Evolutionary conservation across 225 moss, liverwort and hornwort species (phyloP), one percentile per base, ranked within the genome.

Genomic region (Ulota crispa): DNA sequence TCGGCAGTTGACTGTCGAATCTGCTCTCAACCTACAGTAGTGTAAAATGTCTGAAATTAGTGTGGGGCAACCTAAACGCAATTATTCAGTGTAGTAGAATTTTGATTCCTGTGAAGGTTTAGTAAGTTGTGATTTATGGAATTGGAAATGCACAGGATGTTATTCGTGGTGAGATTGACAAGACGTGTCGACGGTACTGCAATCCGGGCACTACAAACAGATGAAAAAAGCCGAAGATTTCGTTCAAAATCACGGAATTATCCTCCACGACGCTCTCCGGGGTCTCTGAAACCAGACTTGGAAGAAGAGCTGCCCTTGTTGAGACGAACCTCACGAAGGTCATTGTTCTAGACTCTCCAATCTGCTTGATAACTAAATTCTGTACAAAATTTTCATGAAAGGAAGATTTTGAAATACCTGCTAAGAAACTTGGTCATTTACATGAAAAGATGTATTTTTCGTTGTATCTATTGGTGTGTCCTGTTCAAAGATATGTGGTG

Each of bases 251-350:
- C 87, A 53, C 79, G 76, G 34, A 83, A 82, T 54, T 79, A 81
- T 21, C 73, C 85, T 75, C 81, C 85, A 18, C 73, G 75, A 72
- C 72, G 60, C 13, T 83, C 85, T 31, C 78, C 81, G 57, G 75
- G 37, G 34, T 77, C 90, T 28, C n/a, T 54, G 41, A 73, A 79
- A 57, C 11, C 65, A 30, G 85, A 85, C 37, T 61, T 86, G 72
- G 91, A 85, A 24, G 89, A 89, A 23, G 87, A 85, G 27, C 79
- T 84, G 9, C 87, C 91, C 5, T 77, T 91, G 31, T 79, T 91
- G 85, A 83, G 87, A 59, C 28, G 73, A 64, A 64, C 76, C 23
- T 80, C 81, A 4, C 83, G 84, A 63, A 86, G 90, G 88, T 90
- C 72, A 76, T 80, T 64, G 43, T 20, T 59, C 15, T 59, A 21